These are phyloP conservation scores for Scutellaria barbata DNA, from an alignment of 257 asterid species.

Conservation along the genomic window DNA sequence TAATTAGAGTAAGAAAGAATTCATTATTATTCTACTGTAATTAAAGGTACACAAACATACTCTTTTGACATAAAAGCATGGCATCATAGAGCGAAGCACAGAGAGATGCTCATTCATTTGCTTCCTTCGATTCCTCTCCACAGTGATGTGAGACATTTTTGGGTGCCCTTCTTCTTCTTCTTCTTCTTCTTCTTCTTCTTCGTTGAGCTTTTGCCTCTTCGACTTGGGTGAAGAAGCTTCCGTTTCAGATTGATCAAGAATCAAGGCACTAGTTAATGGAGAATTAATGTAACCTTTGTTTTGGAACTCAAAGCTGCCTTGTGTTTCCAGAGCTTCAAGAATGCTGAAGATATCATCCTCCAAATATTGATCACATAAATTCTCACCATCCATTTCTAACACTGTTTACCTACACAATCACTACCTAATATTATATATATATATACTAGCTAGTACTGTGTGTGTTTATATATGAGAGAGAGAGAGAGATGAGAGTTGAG, in stretches of 20 bases:
- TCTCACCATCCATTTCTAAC: slow-evolving; percentile 51
- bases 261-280: slow-evolving; percentile 30
- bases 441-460: too few species aligned
- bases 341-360: slow-evolving; percentile 72
- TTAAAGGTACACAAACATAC: slow-evolving; percentile 28
- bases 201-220: slow-evolving; percentile 58
- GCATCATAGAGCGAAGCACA: slow-evolving; percentile 80
- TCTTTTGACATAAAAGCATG: slow-evolving; percentile 80
- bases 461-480: background rate
- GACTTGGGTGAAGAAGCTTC: slow-evolving; percentile 44
- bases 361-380: slow-evolving; percentile 44
- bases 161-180: slow-evolving; percentile 50
- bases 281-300: slow-evolving; percentile 35
- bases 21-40: too few species aligned
- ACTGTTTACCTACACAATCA: too few species aligned
- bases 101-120: slow-evolving; percentile 85
- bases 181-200: slow-evolving; percentile 50
- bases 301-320: slow-evolving; percentile 50
- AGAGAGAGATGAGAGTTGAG: background rate
- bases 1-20: slow-evolving; percentile 14
- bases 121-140: slow-evolving; percentile 83
- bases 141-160: slow-evolving; percentile 63
- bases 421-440: too few species aligned
- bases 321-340: slow-evolving; percentile 62
- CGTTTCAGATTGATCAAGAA: slow-evolving; percentile 44